phyloP scores from a whole-genome alignment of 2,329 filamentous ascomycete genomes.

The Diaporthe destruens region DNA sequence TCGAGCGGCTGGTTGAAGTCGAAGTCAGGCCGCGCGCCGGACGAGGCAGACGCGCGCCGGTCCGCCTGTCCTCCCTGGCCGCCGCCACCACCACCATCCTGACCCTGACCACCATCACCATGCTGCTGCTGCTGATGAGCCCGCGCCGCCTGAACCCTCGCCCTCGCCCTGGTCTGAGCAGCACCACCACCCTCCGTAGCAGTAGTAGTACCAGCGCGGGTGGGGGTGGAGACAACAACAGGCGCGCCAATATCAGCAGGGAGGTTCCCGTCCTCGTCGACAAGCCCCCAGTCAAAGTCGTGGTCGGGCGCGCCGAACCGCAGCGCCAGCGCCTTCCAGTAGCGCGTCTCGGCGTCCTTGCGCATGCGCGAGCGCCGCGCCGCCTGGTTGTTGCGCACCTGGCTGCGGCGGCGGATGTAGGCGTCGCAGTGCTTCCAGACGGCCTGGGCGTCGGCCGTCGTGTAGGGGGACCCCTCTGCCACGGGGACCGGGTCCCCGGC shows the following conservation, averaged over 20 bases:
- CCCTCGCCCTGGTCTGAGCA: background rate
- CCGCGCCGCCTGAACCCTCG: too few species aligned
- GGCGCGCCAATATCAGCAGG: too few species aligned
- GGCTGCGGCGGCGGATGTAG: slow-evolving; percentile 39
- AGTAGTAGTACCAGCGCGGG: background rate
- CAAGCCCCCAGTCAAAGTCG: slow-evolving; percentile 17
- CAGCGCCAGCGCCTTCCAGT: slow-evolving; percentile 38
- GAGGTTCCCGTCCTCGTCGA: background rate
- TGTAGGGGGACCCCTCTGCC: background rate
- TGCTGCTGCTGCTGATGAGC: too few species aligned
- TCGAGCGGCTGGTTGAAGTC: slow-evolving; percentile 6
- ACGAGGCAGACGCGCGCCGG: background rate
- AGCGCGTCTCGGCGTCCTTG: slow-evolving; percentile 37
- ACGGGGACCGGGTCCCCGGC: too few species aligned
- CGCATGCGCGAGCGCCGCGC: slow-evolving; percentile 31
- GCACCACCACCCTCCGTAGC: background rate
- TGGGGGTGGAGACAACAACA: too few species aligned
- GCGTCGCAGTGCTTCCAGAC: slow-evolving; percentile 40
- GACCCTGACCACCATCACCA: too few species aligned
- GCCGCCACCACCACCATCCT: too few species aligned
- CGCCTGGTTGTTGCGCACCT: slow-evolving; percentile 40
- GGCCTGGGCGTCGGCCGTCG: slow-evolving; percentile 33
- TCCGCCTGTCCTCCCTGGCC: background rate
- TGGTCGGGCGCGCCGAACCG: slow-evolving; percentile 29
- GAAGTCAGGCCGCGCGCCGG: background rate